Evolutionary conservation across 805 yeast species (phyloP).

Genomic region (Ogataea pilisensis): DNA sequence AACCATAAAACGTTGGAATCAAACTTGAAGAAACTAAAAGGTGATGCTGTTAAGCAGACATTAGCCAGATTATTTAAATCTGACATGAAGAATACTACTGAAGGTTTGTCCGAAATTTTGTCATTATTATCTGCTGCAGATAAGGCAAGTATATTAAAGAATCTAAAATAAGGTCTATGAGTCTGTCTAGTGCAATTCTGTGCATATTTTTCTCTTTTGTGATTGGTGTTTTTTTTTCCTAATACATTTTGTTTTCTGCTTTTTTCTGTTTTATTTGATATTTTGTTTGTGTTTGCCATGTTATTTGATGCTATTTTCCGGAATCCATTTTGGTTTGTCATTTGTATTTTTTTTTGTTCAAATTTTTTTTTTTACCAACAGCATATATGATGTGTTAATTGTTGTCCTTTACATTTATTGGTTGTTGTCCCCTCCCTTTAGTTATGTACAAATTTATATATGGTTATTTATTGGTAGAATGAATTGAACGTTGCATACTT

Average conservation of each 20-base stretch:
- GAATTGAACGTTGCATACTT: background rate
- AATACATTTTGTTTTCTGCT: background rate
- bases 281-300: background rate
- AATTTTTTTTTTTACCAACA: too few relatives aligned
- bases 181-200: background rate
- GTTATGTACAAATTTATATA: background rate
- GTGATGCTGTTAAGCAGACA: slow-evolving; percentile 61
- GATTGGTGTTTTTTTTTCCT: background rate
- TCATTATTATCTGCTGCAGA: slow-evolving; percentile 51
- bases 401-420: slow-evolving; percentile 1
- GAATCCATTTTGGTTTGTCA: background rate
- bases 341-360: background rate
- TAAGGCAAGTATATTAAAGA: slow-evolving; percentile 38
- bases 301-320: background rate
- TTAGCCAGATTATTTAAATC: slow-evolving; percentile 56
- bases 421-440: slow-evolving; percentile 4
- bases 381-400: background rate
- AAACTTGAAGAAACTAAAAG: slow-evolving; percentile 57
- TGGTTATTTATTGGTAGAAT: background rate
- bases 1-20: slow-evolving; percentile 62
- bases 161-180: slow-evolving; percentile 21
- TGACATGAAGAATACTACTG: slow-evolving; percentile 48
- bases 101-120: slow-evolving; percentile 52
- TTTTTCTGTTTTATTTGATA: background rate
- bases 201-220: background rate